Evolutionary conservation across 805 yeast species (phyloP), one percentile per base, ranked within the genome.

Genomic region (Hanseniaspora pseudoguilliermondii): DNA sequence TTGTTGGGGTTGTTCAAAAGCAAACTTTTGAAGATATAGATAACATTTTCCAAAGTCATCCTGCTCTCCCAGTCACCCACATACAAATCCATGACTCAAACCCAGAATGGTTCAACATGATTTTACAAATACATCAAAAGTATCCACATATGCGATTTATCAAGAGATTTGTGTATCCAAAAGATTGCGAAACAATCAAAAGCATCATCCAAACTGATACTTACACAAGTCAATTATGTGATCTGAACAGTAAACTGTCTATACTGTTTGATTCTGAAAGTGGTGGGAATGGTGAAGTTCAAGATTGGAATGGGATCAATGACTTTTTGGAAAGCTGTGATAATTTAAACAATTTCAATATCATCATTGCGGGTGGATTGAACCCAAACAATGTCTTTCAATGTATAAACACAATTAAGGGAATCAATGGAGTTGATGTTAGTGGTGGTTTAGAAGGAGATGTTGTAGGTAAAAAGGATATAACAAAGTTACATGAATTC

Each of bases 1-100:
- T 85, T 2, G 96, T 89, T 2, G 98, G 97, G 1, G 98, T 91
- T 3, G 88, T 91, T 71, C 74, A 90, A 58, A 87, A 93, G 66
- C 97, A 90, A 67, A 63, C 83, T 0, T 63, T 84, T 3, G 82
- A 77, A 1, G 84, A 83, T 15, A 84, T 91, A 1, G 65, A 73
- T 18, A 13, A 25, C 1, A 44, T 52, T 23, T 42, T 57, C 60
- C 10, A 62, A 75, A 1, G 67, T 66, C 36, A 56, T 60, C 1
- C 75, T 73, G 8, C 66, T 82, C 16, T 70, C 71, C 0, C 65
- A 89, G 3, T 97, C 93, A 67, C 71, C 0, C 55, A 87, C 27
- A 84, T 93, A 1, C 98, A 93, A 66, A 69, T 93, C 13, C 98
- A 93, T 67, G 98, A 97, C 10, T 74, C 79, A 29, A 84, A 83